A percentile compares a stretch with the other conserved stretches of the same genome.
phyloP scores from a whole-genome alignment of 352 stramenopile genomes.

The Phytopythium litorale region DNA sequence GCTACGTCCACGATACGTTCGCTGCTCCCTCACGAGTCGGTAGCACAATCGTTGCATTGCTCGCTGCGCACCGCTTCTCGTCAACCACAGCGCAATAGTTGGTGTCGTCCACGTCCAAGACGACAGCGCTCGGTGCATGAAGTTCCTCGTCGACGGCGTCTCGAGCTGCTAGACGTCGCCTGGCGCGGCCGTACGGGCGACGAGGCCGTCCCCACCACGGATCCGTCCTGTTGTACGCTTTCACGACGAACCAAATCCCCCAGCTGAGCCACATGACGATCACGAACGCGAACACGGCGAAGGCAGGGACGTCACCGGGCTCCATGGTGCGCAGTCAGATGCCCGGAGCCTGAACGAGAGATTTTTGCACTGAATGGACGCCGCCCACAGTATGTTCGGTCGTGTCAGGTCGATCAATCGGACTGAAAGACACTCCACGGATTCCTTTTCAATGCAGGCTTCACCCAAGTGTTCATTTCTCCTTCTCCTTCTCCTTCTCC shows the following conservation, averaged over 20 bases:
- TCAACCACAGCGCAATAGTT: not conserved
- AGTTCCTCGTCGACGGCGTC: not conserved
- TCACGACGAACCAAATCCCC: constrained; percentile 2
- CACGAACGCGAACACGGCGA: not conserved
- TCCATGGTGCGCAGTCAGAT: not conserved
- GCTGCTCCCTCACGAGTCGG: not conserved
- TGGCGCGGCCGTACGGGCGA: not conserved
- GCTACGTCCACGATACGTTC: no score
- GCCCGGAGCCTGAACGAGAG: not conserved
- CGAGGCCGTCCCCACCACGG: constrained; percentile 2
- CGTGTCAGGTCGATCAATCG: not conserved
- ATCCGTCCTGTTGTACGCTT: not conserved
- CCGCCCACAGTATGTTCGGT: not conserved
- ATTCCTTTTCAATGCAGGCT: no score
- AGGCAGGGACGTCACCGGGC: not conserved
- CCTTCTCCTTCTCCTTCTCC: not conserved
- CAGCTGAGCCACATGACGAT: not conserved
- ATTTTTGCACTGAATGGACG: not conserved
- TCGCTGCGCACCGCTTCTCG: not conserved
- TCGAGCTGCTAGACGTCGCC: not conserved
- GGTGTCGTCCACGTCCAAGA: not conserved
- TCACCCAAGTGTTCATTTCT: no score
- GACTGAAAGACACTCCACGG: no score
- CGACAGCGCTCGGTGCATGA: not conserved
- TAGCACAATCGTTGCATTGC: not conserved